Conservation (phyloP, 2,329 filamentous ascomycete genomes). For the Cercospora citrullina region DNA sequence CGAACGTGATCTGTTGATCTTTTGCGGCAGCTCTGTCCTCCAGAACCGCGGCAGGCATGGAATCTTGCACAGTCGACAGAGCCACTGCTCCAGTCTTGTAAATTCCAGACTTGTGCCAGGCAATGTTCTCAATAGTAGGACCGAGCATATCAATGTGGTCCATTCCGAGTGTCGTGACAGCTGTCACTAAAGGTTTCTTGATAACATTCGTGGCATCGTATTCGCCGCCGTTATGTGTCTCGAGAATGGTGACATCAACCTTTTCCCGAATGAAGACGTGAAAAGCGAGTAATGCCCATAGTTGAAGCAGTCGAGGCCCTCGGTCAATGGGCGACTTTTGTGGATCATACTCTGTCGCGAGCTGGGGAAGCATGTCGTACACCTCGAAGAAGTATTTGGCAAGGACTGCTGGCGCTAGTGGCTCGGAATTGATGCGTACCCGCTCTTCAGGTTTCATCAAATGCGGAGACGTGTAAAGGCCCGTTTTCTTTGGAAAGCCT, state of each 20-base stretch:
- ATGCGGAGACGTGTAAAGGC: constrained; percentile 83
- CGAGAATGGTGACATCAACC: constrained; percentile 75
- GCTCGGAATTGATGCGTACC: constrained; percentile 72
- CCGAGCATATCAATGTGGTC: constrained; percentile 82
- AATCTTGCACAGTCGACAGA: constrained; percentile 54
- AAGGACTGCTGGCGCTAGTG: constrained; percentile 67
- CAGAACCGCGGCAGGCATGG: constrained; percentile 46
- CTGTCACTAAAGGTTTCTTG: constrained; percentile 64
- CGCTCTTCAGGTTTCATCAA: constrained; percentile 77
- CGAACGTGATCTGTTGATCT: constrained; percentile 50
- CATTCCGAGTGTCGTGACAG: constrained; percentile 78
- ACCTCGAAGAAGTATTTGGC: constrained; percentile 77
- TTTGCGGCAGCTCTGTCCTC: constrained; percentile 50
- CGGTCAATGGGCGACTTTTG: constrained; percentile 62
- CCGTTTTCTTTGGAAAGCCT: constrained; percentile 48
- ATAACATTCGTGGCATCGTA: constrained; percentile 89
- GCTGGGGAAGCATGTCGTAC: constrained; percentile 62
- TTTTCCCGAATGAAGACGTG: constrained; percentile 77
- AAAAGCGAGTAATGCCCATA: constrained; percentile 81
- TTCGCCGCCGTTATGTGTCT: constrained; percentile 90
- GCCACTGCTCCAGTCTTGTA: constrained; percentile 66
- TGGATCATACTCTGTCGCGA: constrained; percentile 44
- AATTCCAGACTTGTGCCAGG: constrained; percentile 89
- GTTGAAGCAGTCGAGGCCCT: constrained; percentile 69
- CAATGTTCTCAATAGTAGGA: constrained; percentile 72